Conservation (phyloP, 148 eudicot species). For the Limonium bicolor region DNA sequence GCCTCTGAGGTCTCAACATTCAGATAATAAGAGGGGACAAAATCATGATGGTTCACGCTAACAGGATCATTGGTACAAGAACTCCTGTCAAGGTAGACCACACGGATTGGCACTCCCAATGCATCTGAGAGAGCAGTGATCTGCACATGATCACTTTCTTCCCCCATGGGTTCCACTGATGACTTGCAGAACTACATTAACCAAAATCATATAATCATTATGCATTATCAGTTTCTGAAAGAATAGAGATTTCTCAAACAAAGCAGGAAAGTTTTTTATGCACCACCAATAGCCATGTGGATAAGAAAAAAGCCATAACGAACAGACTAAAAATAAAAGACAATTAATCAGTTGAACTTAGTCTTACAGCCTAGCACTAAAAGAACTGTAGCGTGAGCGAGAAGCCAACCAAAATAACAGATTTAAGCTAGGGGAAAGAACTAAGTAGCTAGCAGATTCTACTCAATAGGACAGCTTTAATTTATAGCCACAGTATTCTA, state of each 20-base stretch:
- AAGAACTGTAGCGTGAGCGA: too few species aligned
- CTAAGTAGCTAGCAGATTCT: too few species aligned
- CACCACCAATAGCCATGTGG: too few species aligned
- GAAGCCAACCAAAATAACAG: too few species aligned
- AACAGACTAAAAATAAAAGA: background rate
- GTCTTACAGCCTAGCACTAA: background rate
- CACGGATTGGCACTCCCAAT: slow-evolving; percentile 77
- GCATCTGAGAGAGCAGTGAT: slow-evolving; percentile 91
- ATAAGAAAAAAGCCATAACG: too few species aligned
- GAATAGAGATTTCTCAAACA: background rate
- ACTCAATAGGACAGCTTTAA: too few species aligned
- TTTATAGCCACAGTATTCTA: too few species aligned
- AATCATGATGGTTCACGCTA: slow-evolving; percentile 87
- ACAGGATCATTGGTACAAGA: slow-evolving; percentile 52
- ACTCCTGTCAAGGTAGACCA: slow-evolving; percentile 87
- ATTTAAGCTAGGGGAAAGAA: too few species aligned
- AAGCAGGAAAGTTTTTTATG: too few species aligned
- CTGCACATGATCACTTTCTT: slow-evolving; percentile 97
- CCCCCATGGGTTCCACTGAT: slow-evolving; percentile 98
- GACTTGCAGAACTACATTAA: slow-evolving; percentile 79
- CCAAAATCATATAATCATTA: background rate
- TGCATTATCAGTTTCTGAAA: background rate
- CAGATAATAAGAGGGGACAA: slow-evolving; percentile 33
- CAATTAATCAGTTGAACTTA: background rate
- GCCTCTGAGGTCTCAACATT: slow-evolving; percentile 16